These are phyloP conservation scores for Alternaria ventricosa DNA, from an alignment of 2,329 filamentous ascomycete species.

Conservation along the genomic window DNA sequence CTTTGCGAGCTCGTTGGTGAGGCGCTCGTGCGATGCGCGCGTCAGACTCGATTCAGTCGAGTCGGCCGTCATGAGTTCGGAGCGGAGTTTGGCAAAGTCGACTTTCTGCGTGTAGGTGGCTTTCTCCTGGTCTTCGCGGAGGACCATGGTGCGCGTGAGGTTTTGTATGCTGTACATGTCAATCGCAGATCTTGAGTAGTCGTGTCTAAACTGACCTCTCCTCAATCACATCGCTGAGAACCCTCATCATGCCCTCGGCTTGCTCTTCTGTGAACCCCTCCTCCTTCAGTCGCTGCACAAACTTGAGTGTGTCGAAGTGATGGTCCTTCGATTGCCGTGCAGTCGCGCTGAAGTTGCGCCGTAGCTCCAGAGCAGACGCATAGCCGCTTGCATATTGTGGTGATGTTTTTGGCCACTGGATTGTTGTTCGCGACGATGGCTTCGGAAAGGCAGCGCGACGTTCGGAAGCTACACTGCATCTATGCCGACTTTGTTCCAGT, in stretches of 20 bases:
- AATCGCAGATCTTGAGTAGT: not conserved
- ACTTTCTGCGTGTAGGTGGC: conserved; percentile 85
- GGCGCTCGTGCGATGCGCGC: conserved; percentile 84
- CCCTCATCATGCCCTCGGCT: conserved; percentile 97
- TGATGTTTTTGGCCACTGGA: conserved; percentile 9
- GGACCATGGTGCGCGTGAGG: conserved; percentile 95
- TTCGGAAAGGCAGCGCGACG: conserved; percentile 15
- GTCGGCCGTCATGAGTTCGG: conserved; percentile 90
- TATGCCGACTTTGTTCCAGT: conserved; percentile 24
- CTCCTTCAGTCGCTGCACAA: conserved; percentile 85
- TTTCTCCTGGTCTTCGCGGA: conserved; percentile 89
- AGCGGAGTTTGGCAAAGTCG: conserved; percentile 95
- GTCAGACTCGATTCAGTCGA: conserved; percentile 90
- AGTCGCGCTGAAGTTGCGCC: conserved; percentile 70
- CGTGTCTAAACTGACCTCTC: conserved; percentile 69
- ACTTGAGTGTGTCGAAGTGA: conserved; percentile 98
- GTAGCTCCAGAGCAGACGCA: conserved; percentile 7
- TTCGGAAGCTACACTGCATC: conserved; percentile 18
- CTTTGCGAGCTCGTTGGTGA: conserved; percentile 95
- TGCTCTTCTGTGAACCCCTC: conserved; percentile 97
- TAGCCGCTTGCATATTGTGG: conserved; percentile 8
- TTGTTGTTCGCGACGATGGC: conserved; percentile 8
- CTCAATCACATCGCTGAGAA: conserved; percentile 94
- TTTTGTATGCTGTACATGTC: conserved; percentile 79
- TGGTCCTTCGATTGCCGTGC: conserved; percentile 72